Base-by-base conservation (phyloP, 2,329 filamentous ascomycete species). In the Xylaria sp. region DNA sequence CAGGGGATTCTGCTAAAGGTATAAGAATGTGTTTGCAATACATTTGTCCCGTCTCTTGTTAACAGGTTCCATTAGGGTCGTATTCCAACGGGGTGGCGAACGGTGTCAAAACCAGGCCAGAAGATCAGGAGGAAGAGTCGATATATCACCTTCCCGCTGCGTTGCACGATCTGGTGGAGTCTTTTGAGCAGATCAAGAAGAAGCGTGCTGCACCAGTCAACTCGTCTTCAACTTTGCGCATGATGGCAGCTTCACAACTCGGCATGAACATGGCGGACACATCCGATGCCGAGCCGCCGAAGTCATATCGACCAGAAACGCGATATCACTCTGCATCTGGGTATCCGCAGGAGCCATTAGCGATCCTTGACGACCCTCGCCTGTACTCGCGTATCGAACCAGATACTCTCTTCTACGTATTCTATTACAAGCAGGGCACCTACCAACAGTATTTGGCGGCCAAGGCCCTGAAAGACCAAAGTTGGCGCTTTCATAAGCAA, bases 401-500 rank as follows among this genome's bases (percentile, higher is more conserved):
- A 0, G 96, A 99, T 78, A 97, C 95, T 34, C 85, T 99, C 10
- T 99, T 99, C 82, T 99, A 99, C 82, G 92, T 97, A 53, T 99
- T 99, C 82, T 99, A 99, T 85, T 99, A 99, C 84, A 93, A 95
- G 74, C 96, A 99, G 81, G 94, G 94, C 30, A 94, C 94, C 0
- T 94, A 97, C 74, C 94, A 98, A 79, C 96, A 99, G 79, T 97
- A 94, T 78, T 86, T 98, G 67, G 94, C 96, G 1, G 96, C 96
- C 15, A 97, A 97, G 81, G 93, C 96, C n/a, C 84, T 99, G 60
- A 99, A 99, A 83, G 93, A 95, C 73, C 96, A 99, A 81, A 97
- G 94, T 81, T 99, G 96, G 96, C 89, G 96, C 65, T 99, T 99
- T 80, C 96, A 99, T 83, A 99, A 99, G 85, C 96, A 98, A 80